Evolutionary conservation across 192 early-diverging fungal genomes (phyloP), one percentile per base, ranked within the genome.

Genomic region (Coemansia erecta): DNA sequence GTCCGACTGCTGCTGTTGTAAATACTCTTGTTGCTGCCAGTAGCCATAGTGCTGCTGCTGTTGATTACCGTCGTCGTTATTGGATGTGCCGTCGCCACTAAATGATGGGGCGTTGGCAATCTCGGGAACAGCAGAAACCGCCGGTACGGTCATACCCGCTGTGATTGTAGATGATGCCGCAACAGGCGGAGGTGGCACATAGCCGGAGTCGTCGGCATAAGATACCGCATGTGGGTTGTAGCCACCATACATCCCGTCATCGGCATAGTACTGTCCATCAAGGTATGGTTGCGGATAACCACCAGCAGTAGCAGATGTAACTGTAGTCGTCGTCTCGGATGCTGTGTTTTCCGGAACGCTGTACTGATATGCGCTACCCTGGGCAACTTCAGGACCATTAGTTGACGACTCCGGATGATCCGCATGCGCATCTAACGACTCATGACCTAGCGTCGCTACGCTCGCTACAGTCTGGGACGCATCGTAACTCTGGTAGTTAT

Each of bases 401-500:
- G 4, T 31, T 31, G 28, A 31, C 28, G 7, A 7, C 11, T 49
- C 22, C 4, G 14, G 33, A 15, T 53, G 51, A 10, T 53, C 24
- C 33, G 33, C n/a, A 14, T 53, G 64, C 17, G 31, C 41, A 44
- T 66, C 52, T 23, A 60, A 13, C 43, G 56, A 56, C 24, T 64
- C 62, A 47, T 64, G 49, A 10, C 11, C 31, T n/a, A 58, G 35
- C 14, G 51, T 58, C 9, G 56, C 50, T 19, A 31, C 37, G n/a
- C 35, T 12, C 10, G 50, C 58, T 10, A 39, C 17, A 51, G 40
- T 39, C 14, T 49, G 22, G 12, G 26, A 13, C 18, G 19, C 53
- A 1, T 28, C 48, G 18, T 58, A n/a, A 11, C 43, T 23, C 12
- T 66, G 52, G 42, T 50, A 40, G 35, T 66, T 46, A 28, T 59